A percentile compares a stretch with the other conserved stretches of the same genome.
phyloP scores from a whole-genome alignment of 148 eudicot genomes.

The Selenicereus undatus region DNA sequence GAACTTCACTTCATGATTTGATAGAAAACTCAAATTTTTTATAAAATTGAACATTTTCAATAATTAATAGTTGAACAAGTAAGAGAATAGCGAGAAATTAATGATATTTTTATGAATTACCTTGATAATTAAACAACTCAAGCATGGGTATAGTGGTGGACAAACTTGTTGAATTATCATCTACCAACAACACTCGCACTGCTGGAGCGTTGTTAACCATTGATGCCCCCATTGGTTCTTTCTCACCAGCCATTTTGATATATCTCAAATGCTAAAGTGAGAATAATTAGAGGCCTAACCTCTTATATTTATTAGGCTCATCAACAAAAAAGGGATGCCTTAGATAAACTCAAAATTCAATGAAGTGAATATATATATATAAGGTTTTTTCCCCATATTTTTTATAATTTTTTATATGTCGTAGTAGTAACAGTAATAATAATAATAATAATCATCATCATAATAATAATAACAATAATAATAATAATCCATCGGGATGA shows the following conservation, averaged over 20 bases:
- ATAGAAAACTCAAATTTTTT: neutral
- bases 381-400: neutral
- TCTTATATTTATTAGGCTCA: neutral
- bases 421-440: too few relatives aligned
- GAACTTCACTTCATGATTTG: too few relatives aligned
- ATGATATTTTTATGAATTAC: slow-evolving; percentile 5
- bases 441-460: too few relatives aligned
- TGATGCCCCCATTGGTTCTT: neutral
- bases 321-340: neutral
- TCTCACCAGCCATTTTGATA: neutral
- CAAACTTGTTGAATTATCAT: slow-evolving; percentile 23
- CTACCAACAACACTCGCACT: slow-evolving; percentile 24
- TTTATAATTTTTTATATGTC: too few relatives aligned
- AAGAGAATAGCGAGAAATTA: neutral
- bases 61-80: neutral
- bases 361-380: neutral
- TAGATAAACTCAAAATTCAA: neutral
- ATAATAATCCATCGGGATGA: too few relatives aligned
- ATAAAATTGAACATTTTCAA: neutral
- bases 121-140: slow-evolving; percentile 23
- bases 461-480: too few relatives aligned
- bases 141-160: slow-evolving; percentile 3
- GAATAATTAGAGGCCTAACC: neutral
- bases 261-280: neutral
- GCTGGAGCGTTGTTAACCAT: neutral